Conservation (phyloP, 305 asterid genomes). For the Euphrasia arctica region DNA sequence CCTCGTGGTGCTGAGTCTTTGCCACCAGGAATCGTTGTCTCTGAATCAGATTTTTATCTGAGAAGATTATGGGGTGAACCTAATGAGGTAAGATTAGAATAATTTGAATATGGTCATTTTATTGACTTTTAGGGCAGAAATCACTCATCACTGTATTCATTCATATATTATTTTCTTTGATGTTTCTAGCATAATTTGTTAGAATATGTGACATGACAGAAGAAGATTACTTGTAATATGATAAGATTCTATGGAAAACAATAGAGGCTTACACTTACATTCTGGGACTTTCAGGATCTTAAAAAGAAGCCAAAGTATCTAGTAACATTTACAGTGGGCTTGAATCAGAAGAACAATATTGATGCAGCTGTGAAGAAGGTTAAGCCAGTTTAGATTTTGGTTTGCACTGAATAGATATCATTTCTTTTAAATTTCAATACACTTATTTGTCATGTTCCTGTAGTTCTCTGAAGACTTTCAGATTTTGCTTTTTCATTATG, state of each 20-base stretch:
- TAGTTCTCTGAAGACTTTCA: constrained; percentile 86
- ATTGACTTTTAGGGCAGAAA: constrained; percentile 13
- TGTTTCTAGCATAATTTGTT: constrained; percentile 16
- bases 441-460: constrained; percentile 26
- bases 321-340: constrained; percentile 80
- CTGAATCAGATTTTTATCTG: constrained; percentile 71
- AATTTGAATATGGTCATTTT: constrained; percentile 19
- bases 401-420: constrained; percentile 6
- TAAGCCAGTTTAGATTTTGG: constrained; percentile 23
- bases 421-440: constrained; percentile 22
- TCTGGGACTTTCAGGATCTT: constrained; percentile 65
- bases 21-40: constrained; percentile 88
- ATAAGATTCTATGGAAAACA: constrained; percentile 20
- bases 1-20: constrained; percentile 89
- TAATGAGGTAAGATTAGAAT: constrained; percentile 51
- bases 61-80: constrained; percentile 96
- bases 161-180: constrained; percentile 20
- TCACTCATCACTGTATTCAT: constrained; percentile 8
- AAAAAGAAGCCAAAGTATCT: constrained; percentile 74
- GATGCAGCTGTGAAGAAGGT: constrained; percentile 81
- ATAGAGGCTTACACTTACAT: constrained; percentile 21
- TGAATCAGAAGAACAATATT: constrained; percentile 59
- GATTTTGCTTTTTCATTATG: constrained; percentile 85
- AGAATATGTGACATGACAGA: constrained; percentile 10
- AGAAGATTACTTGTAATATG: constrained; percentile 2